Conservation (phyloP, 1,139 yeast species). For the Meyerozyma smithsonii region DNA sequence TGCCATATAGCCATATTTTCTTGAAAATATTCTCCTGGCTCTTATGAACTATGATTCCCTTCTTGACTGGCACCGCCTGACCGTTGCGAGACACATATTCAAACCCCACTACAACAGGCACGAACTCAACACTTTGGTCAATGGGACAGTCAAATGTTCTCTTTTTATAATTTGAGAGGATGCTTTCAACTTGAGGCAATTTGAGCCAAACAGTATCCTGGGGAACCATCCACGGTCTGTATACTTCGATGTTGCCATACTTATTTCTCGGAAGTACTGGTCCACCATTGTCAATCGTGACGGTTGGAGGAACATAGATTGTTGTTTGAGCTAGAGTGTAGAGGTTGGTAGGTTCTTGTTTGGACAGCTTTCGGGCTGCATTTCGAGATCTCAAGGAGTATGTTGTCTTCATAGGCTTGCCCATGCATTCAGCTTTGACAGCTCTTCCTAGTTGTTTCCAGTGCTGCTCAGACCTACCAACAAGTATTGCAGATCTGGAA, state of each 20-base stretch:
- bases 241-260: constrained; percentile 35
- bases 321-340: constrained; percentile 31
- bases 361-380: constrained; percentile 16
- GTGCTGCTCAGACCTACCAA: constrained; percentile 34
- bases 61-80: constrained; percentile 26
- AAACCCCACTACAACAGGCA: constrained; percentile 35
- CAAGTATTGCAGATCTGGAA: constrained; percentile 20
- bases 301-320: constrained; percentile 18
- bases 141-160: constrained; percentile 6
- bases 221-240: constrained; percentile 29
- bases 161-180: constrained; percentile 13
- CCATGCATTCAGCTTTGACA: constrained; percentile 17
- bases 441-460: constrained; percentile 39
- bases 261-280: constrained; percentile 23
- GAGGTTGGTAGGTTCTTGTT: constrained; percentile 20
- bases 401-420: constrained; percentile 19
- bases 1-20: constrained; percentile 24
- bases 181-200: constrained; percentile 21
- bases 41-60: constrained; percentile 26
- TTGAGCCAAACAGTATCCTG: constrained; percentile 27
- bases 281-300: constrained; percentile 9
- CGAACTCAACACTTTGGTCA: constrained; percentile 16
- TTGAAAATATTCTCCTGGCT: constrained; percentile 18
- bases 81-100: constrained; percentile 22
- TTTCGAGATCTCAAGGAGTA: constrained; percentile 22